Evolutionary conservation across 768 basidiomycete species (phyloP), one percentile per base, ranked within the genome.

Genomic region (Agaricus blazei): DNA sequence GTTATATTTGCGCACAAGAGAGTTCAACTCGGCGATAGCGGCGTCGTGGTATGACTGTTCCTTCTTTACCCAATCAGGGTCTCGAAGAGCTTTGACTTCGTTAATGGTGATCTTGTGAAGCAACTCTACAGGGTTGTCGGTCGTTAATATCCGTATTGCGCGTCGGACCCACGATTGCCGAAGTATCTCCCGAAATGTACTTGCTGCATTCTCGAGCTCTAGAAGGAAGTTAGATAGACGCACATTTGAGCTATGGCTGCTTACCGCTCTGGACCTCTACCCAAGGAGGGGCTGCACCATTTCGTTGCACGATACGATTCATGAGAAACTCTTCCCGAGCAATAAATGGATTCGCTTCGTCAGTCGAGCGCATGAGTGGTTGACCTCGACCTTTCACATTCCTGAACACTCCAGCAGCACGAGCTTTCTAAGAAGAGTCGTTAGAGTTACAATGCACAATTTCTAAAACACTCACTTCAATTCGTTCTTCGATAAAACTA

Each of bases 261-360:
- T 45, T 58, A 83, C 86, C 87, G 54, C 75, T 72, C 67, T 92
- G 91, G 34, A 90, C 63, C 69, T 93, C 90, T 1, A 93, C 84
- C 91, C 92, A 94, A 3, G 89, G 87, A 29, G 91, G 92, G 3
- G 83, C 80, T 5, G 87, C 88, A n/a, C 88, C 90, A 59, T 91
- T 87, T 48, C 83, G 75, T 63, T 90, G 85, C 6, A 93, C 79
- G 56, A 92, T 90, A 11, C 91, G 82, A 61, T 93, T 94, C 85
- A 93, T 84, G 47, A 93, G 72, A 61, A 86, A 89, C 64, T 93
- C 90, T 60, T 89, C 88, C 7, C 87, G 76, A 6, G 79, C 79
- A 57, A 94, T 85, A 68, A 80, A 80, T 0, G 79, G 78, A 57
- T 80, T 81, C 8, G 66, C 64, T 59, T 79, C 78, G 31, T 78